Conservation (phyloP, 495 filamentous ascomycete genomes). For the Penicillium paradoxum region DNA sequence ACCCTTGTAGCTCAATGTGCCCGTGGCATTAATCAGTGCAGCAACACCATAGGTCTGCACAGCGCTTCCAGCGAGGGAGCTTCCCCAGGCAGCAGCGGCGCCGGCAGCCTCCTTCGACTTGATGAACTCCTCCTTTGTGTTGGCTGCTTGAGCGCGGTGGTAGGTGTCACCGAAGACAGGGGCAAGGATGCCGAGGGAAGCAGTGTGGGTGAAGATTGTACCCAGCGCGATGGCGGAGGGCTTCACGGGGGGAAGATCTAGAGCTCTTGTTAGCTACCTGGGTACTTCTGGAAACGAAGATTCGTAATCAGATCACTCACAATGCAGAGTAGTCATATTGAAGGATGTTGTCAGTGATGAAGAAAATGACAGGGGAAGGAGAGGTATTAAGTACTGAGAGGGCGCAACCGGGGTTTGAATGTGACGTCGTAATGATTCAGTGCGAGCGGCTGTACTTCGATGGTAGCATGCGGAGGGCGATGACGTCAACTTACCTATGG, state of each 20-base stretch:
- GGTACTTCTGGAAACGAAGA: not conserved
- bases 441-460: not conserved
- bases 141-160: constrained; percentile 82
- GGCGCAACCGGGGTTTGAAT: constrained; percentile 6
- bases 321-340: constrained; percentile 60
- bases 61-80: constrained; percentile 80
- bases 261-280: constrained; percentile 1
- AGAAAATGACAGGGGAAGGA: not conserved
- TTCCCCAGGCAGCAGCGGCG: constrained; percentile 85
- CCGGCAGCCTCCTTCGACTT: constrained; percentile 86
- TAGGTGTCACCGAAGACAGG: constrained; percentile 95
- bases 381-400: not conserved
- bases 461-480: constrained; percentile 14
- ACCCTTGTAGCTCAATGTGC: constrained; percentile 92
- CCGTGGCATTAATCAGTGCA: constrained; percentile 91
- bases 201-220: constrained; percentile 88
- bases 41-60: constrained; percentile 93
- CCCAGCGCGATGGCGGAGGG: constrained; percentile 95
- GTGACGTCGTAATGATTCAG: constrained; percentile 47
- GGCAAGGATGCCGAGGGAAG: constrained; percentile 72
- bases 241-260: constrained; percentile 94
- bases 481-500: constrained; percentile 20
- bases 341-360: constrained; percentile 5
- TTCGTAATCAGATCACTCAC: constrained; percentile 38
- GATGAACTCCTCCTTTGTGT: constrained; percentile 94